These are phyloP conservation scores for Carex littledalei DNA, from an alignment of 176 grass and related monocot genomes.

Conservation along the genomic window DNA sequence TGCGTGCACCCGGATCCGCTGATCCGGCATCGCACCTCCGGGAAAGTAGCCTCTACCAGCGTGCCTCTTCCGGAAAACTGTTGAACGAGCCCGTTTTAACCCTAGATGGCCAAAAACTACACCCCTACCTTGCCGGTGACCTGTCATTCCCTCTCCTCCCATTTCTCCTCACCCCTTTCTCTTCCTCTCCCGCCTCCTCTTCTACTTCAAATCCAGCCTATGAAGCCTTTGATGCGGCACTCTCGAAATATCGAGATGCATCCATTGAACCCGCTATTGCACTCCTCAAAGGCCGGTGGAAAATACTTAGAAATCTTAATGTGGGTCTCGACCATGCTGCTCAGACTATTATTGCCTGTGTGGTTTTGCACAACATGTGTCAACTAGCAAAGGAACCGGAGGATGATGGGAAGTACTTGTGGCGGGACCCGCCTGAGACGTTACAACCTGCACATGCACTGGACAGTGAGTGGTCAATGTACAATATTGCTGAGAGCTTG, in stretches of 20 bases:
- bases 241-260: constrained; percentile 5
- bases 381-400: constrained; percentile 30
- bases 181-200: neutral
- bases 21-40: neutral
- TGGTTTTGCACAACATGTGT: constrained; percentile 42
- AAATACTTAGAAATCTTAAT: constrained; percentile 37
- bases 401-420: constrained; percentile 31
- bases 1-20: neutral
- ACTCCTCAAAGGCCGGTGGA: constrained; percentile 37
- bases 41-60: neutral
- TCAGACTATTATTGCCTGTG: constrained; percentile 39
- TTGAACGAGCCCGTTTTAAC: neutral
- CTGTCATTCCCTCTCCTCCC: constrained; percentile 33
- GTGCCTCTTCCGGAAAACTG: neutral
- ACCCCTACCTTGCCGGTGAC: constrained; percentile 30
- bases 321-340: constrained; percentile 35
- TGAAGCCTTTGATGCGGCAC: constrained; percentile 22
- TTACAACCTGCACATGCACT: constrained; percentile 14
- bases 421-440: constrained; percentile 30
- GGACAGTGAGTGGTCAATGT: constrained; percentile 32
- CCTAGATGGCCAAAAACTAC: neutral
- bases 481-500: constrained; percentile 19
- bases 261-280: constrained; percentile 30
- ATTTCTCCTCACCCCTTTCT: constrained; percentile 30
- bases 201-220: constrained; percentile 5